Percentiles rank a stretch among this genome's conserved stretches.
phyloP scores from a whole-genome alignment of 371 early-diverging fungal species.

The Mucor plumbeus region DNA sequence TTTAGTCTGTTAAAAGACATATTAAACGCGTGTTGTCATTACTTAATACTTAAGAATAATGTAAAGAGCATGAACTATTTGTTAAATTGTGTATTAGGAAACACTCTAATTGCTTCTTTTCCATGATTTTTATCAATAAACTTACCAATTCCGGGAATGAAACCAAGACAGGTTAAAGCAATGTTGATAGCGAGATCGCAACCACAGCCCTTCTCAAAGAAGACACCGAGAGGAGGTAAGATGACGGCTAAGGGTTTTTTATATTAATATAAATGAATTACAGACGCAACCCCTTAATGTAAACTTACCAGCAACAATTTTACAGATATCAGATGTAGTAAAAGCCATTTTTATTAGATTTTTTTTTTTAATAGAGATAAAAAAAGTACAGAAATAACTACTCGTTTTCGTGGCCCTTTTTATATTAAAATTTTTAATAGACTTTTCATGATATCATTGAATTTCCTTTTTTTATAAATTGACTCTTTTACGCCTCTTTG shows the following conservation, averaged over 20 bases:
- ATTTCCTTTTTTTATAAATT: neutral
- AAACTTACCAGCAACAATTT: constrained; percentile 36
- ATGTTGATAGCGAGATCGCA: constrained; percentile 75
- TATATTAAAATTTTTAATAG: neutral
- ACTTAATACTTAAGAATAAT: constrained; percentile 40
- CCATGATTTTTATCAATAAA: neutral
- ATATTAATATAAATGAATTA: neutral
- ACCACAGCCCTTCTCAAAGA: constrained; percentile 65
- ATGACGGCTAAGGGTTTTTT: constrained; percentile 44
- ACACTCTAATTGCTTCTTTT: neutral
- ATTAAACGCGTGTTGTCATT: neutral
- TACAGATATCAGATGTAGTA: constrained; percentile 34
- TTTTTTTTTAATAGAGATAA: neutral
- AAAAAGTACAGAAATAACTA: neutral
- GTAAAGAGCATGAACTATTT: constrained; percentile 38
- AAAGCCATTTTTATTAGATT: constrained; percentile 26
- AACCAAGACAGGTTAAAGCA: constrained; percentile 72
- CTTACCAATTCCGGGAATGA: constrained; percentile 69
- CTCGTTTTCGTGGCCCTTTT: neutral
- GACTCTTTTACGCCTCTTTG: neutral
- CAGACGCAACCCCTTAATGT: too few species aligned
- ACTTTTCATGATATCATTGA: constrained; percentile 7
- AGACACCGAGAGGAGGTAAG: constrained; percentile 69
- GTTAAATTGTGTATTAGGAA: neutral
- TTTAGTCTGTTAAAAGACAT: neutral